Base-by-base conservation (phyloP, 805 yeast species). In the Kuraishia ogatae region DNA sequence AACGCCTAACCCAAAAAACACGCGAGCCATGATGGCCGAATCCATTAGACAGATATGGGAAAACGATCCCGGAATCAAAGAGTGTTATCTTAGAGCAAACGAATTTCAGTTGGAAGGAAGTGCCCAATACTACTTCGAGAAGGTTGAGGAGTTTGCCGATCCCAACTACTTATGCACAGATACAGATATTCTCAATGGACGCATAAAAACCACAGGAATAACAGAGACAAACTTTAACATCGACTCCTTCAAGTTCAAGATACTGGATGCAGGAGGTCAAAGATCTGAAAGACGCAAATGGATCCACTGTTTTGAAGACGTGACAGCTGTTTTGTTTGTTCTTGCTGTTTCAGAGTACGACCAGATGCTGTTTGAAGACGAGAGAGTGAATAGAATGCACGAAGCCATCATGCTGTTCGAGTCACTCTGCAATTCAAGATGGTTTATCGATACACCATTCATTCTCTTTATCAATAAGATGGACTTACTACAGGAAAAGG, bases 261-360 rank as follows among this genome's bases (percentile, higher is more conserved):
- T 94, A 48, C 72, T 91, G 50, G 99, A 94, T 75, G 98, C 97
- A 2, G 99, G 99, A 54, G 99, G 99, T 1, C 97, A 92, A 71
- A 73, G 97, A 58, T 82, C 89, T 21, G 97, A 92, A 67, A 78
- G 97, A 58, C 83, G 86, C 62, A 92, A 92, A 67, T 92, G 97
- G 97, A 88, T 92, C 59, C 97, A 91, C 65, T 89, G 96, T 65
- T 92, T 92, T 70, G 94, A 92, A 64, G 89, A 87, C 58, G 88
- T 93, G 52, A 87, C 96, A 0, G 88, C 96, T 2, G 86, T 96
- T 0, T 68, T 93, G 46, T 94, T 90, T 68, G 97, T 93, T 7
- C 79, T 88, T 20, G 97, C 97, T 0, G 84, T 90, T 24, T 83
- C 90, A 51, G 99, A 94, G 72, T 94, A 89, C 68, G 97, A 93